Evolutionary conservation across 192 early-diverging fungal genomes (phyloP), one percentile per base, ranked within the genome.

Genomic region (Umbelopsis ramanniana): DNA sequence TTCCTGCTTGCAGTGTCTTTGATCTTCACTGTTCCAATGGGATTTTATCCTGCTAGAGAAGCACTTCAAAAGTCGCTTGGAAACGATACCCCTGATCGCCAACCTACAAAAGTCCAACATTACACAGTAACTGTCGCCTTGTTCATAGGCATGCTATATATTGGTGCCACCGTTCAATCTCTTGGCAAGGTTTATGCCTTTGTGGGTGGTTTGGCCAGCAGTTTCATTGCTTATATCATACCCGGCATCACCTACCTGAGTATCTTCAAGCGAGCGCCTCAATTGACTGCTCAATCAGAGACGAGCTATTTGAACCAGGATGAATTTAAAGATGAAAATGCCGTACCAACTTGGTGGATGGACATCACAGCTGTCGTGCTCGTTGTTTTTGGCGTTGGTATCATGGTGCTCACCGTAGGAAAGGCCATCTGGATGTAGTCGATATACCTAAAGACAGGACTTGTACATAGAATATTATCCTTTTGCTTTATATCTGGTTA

Each of bases 1-100:
- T 78, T 80, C 10, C 72, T 89, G 37, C 73, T 91, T 35, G 90
- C 85, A 3, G 80, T 91, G 29, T 86, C 85, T 5, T 78, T 91
- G 80, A 78, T 87, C 15, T 77, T 90, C 53, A 91, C 90, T 4
- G 72, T 85, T n/a, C 84, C 84, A 40, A 80, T 80, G 78, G 74
- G 74, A 71, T 83, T 85, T 67, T 83, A 80, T 26, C 84, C 84
- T 63, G 84, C 84, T 53, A 75, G 84, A 35, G 73, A 78, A 33
- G 73, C 82, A 6, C 40, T 83, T 17, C 84, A 85, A 70, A 85
- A 79, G 47, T 52, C 77, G 26, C 66, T 85, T 0, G 83, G 82
- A 33, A 75, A 81, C 11, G 81, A 79, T 60, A 77, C 78, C 52
- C 50, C 73, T 23, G 45, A 69, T 23, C 70, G 67, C 6, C 60